phyloP scores from a whole-genome alignment of 768 basidiomycete species.

The Pleurotus djamor region DNA sequence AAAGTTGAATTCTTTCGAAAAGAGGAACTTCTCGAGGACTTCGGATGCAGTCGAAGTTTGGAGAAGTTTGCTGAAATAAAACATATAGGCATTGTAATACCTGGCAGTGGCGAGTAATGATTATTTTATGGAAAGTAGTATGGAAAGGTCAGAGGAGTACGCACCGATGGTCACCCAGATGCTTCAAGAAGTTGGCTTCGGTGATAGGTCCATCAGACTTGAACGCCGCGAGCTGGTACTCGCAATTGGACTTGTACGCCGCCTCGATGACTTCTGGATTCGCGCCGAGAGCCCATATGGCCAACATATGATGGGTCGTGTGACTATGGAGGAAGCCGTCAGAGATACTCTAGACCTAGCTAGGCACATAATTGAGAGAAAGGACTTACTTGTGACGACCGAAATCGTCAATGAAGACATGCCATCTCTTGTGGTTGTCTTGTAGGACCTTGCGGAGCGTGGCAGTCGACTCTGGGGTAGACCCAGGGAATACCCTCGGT shows the following conservation, averaged over 20 bases:
- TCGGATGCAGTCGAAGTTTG: conserved; percentile 36
- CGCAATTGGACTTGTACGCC: conserved; percentile 33
- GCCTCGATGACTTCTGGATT: conserved; percentile 31
- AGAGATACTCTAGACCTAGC: too few species aligned
- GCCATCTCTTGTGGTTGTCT: conserved; percentile 50
- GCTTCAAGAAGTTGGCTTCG: conserved; percentile 45
- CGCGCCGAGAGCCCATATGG: conserved; percentile 62
- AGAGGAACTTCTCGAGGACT: conserved; percentile 61
- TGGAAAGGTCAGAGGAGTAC: conserved; percentile 12
- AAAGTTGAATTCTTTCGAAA: conserved; percentile 50
- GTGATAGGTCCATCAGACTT: conserved; percentile 44
- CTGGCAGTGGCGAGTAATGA: conserved; percentile 27
- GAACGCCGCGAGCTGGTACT: conserved; percentile 32
- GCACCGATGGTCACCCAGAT: conserved; percentile 57
- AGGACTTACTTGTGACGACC: conserved; percentile 33
- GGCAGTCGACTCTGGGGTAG: conserved; percentile 31
- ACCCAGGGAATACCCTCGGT: conserved; percentile 31
- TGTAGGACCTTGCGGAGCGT: conserved; percentile 37
- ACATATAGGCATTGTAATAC: conserved; percentile 55
- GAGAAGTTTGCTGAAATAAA: conserved; percentile 47
- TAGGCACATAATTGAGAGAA: conserved; percentile 8
- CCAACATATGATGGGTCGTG: conserved; percentile 53
- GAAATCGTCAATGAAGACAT: conserved; percentile 49
- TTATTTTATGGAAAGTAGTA: too few species aligned
- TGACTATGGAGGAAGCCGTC: conserved; percentile 29